Base-by-base conservation (phyloP, 148 eudicot species). In the Rhododendron molle region DNA sequence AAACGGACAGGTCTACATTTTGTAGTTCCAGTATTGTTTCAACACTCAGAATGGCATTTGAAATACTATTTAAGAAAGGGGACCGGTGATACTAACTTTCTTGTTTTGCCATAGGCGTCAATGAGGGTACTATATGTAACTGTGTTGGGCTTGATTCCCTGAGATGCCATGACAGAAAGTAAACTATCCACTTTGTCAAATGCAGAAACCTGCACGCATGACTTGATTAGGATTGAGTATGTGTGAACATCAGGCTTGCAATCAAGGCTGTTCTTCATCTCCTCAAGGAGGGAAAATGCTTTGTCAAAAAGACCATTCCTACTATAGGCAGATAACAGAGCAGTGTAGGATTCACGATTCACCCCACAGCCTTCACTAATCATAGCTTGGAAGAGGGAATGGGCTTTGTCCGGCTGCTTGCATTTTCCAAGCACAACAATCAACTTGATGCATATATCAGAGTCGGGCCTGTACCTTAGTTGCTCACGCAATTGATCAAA, bases 351-450 rank as follows among this genome's bases (percentile, higher is more conserved):
- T 89, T 93, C 99, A 81, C 76, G 92, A 79, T 90, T 91, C 78
- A 90, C 86, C 30, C 74, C 76, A 87, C 97, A 95, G 30, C 99
- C 98, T 89, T 95, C 98, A n/a, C 93, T 96, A 82, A 90, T 83
- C 98, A 96, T 95, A 71, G 85, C 90, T 81, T 92, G 92, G 87
- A 95, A 96, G 34, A 96, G 83, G 60, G 87, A 89, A 73, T 87
- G 91, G 26, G 99, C 99, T 82, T 91, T 94, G 85, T 93, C 91
- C 10, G 99, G 97, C 89, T 95, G 95, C 91, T 93, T 95, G 88
- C 98, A 95, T 89, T 96, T 96, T 82, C 99, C 99, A 83, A 96
- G 98, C 97, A 96, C 93, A 83, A 93, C 96, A 79, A 96, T 95
- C 62, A 96, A 88, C 91, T 96, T 96, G 84, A 96, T 88, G 89